A percentile compares a stretch with the other conserved stretches of the same genome.
Conservation (phyloP, 129 eudicot species). For the Flaveria sonorensis region DNA sequence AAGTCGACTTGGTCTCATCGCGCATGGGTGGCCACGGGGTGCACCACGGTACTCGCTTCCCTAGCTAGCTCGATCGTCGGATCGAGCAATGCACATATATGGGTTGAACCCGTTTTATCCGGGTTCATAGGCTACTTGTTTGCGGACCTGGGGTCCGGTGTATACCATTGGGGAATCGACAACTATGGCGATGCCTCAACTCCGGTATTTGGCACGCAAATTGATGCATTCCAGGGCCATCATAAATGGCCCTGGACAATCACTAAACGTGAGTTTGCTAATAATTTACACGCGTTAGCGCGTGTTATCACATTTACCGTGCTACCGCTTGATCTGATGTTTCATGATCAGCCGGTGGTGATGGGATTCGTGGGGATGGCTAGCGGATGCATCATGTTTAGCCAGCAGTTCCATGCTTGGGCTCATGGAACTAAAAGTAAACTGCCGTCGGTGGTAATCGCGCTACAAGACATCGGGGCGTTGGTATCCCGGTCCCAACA, state of each 20-base stretch:
- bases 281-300: slow-evolving; percentile 77
- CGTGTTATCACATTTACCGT: slow-evolving; percentile 53
- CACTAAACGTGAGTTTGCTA: slow-evolving; percentile 73
- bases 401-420: slow-evolving; percentile 97
- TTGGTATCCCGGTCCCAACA: slow-evolving; percentile 71
- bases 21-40: slow-evolving; percentile 81
- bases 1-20: slow-evolving; percentile 88
- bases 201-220: slow-evolving; percentile 76
- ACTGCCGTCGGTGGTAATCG: slow-evolving; percentile 65
- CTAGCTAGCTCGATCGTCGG: slow-evolving; percentile 53
- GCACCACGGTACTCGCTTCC: slow-evolving; percentile 65
- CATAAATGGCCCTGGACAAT: slow-evolving; percentile 95
- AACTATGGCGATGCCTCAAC: slow-evolving; percentile 75
- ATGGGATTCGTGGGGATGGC: slow-evolving; percentile 62
- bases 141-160: slow-evolving; percentile 92
- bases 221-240: slow-evolving; percentile 93
- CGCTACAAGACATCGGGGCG: slow-evolving; percentile 64
- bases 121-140: slow-evolving; percentile 68
- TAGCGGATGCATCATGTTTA: slow-evolving; percentile 90
- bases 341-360: slow-evolving; percentile 48
- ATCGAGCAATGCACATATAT: slow-evolving; percentile 47
- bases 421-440: slow-evolving; percentile 83
- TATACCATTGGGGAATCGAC: slow-evolving; percentile 97
- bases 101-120: slow-evolving; percentile 73
- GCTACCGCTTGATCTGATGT: slow-evolving; percentile 54